Base-by-base conservation (phyloP, 2,329 filamentous ascomycete species). In the Pyrenochaeta sp. region DNA sequence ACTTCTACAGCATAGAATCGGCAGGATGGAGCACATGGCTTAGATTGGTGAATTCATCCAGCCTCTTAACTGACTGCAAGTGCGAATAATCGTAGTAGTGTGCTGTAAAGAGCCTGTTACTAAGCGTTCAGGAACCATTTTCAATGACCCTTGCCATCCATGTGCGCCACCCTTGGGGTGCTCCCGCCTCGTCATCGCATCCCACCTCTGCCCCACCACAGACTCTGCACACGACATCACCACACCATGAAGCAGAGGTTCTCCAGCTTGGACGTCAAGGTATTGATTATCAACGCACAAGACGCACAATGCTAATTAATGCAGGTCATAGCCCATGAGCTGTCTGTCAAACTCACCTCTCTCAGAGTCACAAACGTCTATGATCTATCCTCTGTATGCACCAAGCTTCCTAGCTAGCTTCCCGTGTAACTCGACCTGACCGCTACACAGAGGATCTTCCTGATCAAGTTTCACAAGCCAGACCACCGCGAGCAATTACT, bases 281-380 rank as follows among this genome's bases (percentile, higher is more conserved):
- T 87, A 71, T n/a, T n/a, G 49, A 46, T 17, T 10, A 12, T 42
- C 7, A 23, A 18, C 2, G 7, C 9, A 18, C 4, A 7, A 12
- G 3, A 5, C 1, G 21, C 11, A n/a, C 31, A n/a, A 2, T 10
- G 7, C 53, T 64, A 46, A 61, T 36, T 35, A 39, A 37, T 56
- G 10, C 70, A 96, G 91, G 92, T 96, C 77, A 96, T 98, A 72
- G 90, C 92, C 51, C 91, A 96, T 75, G 95, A 99, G 84, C 90
- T 99, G 58, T 89, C 92, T 54, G 81, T 85, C 59, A 85, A 84
- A 61, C 84, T 99, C 48, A 86, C 89, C 53, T 86, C 87, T 54
- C 83, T 98, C 58, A 90, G 95, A 60, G 85, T 98, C 45, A 87
- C 91, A 58, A 99, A 99, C 73, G 89, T 97, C 74, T 98, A 99